Base-by-base conservation (phyloP, 2,329 filamentous ascomycete genomes). In the Dothideomycetidae sp. region DNA sequence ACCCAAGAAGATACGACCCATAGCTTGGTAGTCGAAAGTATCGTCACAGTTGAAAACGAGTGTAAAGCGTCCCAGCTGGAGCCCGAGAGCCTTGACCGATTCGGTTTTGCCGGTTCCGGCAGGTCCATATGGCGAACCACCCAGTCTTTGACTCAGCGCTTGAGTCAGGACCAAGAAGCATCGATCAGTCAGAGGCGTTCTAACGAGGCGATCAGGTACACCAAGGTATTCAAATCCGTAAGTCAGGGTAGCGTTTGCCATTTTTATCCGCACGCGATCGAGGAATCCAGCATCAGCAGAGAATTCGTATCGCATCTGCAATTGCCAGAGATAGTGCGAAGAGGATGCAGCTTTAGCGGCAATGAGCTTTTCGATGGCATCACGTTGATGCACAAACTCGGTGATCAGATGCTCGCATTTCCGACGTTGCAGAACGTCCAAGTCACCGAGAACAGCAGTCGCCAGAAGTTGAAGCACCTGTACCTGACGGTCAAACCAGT, bases 31-130 rank as follows among this genome's bases (percentile, higher is more conserved):
- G 59, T 99, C 90, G 52, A 99, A 99, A 0, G 90, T 98, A 60
- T 98, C 90, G 55, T 99, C 90, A 64, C 90, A 99, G 59, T 92
- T 98, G 66, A 99, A 98, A 17, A 99, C 92, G 16, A 99, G 73
- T 2, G 92, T 98, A 58, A 98, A 99, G 42, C 92, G 78, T 55
- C 90, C 92, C 38, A 99, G 76, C 57, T 98, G 86, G 3, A 98
- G 73, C 66, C 90, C 92, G 16, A 99, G 71, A 13, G 90, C 90
- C 61, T 99, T 99, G 57, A 99, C 90, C 2, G 90, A 98, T 56
- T 99, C 90, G 0, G 90, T 99, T 63, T 99, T 99, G 57, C 90
- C 90, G 31, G 90, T 99, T 66, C 90, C 90, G 42, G 90, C 90
- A 47, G 90, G 90, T 36, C 90, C 90, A 52, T 98, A 98, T 1